phyloP scores from a whole-genome alignment of 441 rosid genomes.

The Rhodomyrtus psidioides region DNA sequence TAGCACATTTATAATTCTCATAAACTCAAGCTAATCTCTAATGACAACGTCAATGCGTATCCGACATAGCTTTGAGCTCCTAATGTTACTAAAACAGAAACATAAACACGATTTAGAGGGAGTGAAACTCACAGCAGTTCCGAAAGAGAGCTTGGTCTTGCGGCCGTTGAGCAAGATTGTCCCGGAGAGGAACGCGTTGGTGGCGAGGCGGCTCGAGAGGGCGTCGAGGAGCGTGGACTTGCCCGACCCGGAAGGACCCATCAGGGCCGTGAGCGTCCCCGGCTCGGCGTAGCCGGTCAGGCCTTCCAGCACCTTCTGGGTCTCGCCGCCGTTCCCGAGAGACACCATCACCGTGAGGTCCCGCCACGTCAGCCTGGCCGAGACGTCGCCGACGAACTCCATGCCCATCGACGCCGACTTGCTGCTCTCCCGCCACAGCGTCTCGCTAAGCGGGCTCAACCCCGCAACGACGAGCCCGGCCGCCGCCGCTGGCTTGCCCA shows the following conservation, averaged over 20 bases:
- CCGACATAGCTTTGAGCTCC: neutral
- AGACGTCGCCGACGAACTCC: constrained; percentile 72
- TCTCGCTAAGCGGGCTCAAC: constrained; percentile 87
- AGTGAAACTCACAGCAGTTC: constrained; percentile 65
- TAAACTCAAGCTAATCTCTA: neutral
- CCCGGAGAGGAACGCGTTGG: constrained; percentile 93
- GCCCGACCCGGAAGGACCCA: constrained; percentile 98
- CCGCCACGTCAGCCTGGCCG: constrained; percentile 92
- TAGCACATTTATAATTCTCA: too few relatives aligned
- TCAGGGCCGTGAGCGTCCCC: constrained; percentile 77
- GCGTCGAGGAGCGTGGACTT: constrained; percentile 95
- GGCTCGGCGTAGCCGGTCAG: constrained; percentile 93
- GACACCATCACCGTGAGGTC: constrained; percentile 89
- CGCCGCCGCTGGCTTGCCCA: constrained; percentile 22
- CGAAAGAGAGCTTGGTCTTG: constrained; percentile 93
- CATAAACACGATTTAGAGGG: neutral
- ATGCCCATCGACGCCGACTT: constrained; percentile 16
- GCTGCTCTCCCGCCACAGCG: constrained; percentile 67
- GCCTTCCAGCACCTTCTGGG: constrained; percentile 78
- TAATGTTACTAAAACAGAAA: neutral
- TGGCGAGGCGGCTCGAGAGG: constrained; percentile 80
- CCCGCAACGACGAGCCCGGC: constrained; percentile 40
- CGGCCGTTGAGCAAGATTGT: constrained; percentile 85
- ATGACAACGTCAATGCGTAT: neutral
- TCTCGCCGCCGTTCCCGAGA: constrained; percentile 55